Conservation (phyloP, 2,329 filamentous ascomycete genomes). For the Colletotrichum kahawae region DNA sequence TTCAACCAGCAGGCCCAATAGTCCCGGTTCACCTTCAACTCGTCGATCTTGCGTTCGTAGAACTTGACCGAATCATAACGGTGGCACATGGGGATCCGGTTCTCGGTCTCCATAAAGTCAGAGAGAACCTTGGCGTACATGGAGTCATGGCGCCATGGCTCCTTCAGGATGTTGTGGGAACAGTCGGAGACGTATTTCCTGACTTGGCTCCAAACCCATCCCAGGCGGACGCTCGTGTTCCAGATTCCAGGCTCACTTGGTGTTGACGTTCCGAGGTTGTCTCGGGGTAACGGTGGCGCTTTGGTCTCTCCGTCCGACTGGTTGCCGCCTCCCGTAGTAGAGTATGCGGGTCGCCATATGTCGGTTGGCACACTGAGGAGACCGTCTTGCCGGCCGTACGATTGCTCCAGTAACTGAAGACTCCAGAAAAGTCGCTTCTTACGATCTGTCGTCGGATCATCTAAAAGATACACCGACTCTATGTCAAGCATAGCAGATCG, state of each 20-base stretch:
- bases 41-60: conserved; percentile 51
- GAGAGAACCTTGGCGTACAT: conserved; percentile 55
- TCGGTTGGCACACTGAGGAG: conserved; percentile 46
- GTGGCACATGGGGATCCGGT: conserved; percentile 52
- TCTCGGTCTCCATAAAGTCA: conserved; percentile 56
- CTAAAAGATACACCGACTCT: conserved; percentile 39
- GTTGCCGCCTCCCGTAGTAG: conserved; percentile 24
- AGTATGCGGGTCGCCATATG: conserved; percentile 41
- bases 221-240: conserved; percentile 53
- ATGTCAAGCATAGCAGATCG: conserved; percentile 54
- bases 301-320: conserved; percentile 33
- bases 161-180: conserved; percentile 48
- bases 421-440: conserved; percentile 59
- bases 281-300: conserved; percentile 46
- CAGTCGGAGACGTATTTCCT: conserved; percentile 53
- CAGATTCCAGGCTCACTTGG: conserved; percentile 51
- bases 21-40: conserved; percentile 46
- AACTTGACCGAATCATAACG: conserved; percentile 59
- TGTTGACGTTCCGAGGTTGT: conserved; percentile 46
- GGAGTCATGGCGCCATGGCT: conserved; percentile 57
- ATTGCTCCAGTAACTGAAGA: conserved; percentile 53
- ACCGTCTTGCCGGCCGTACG: conserved; percentile 51
- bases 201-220: conserved; percentile 56
- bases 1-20: conserved; percentile 60
- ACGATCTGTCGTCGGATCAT: conserved; percentile 42